phyloP scores from a whole-genome alignment of 305 asterid species.

The Fraxinus baroniana region DNA sequence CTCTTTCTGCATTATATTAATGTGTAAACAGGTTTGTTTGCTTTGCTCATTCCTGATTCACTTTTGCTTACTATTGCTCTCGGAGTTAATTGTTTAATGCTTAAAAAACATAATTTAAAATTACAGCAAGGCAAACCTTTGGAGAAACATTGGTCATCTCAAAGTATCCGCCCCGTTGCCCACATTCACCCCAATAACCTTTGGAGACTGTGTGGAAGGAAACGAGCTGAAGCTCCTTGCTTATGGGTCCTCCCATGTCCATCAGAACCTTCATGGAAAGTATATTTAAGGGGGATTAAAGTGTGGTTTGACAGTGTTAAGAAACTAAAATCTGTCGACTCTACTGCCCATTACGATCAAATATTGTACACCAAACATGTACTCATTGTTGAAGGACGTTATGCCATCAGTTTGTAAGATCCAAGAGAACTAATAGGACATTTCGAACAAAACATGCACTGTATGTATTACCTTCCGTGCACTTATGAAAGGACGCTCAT shows the following conservation, averaged over 20 bases:
- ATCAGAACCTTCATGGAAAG: slow-evolving; percentile 58
- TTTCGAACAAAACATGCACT: not conserved
- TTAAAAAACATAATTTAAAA: not conserved
- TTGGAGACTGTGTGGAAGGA: slow-evolving; percentile 97
- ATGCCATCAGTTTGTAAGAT: slow-evolving; percentile 18
- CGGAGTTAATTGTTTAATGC: not conserved
- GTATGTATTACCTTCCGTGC: slow-evolving; percentile 65
- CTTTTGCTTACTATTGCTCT: not conserved
- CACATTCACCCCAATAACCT: slow-evolving; percentile 98
- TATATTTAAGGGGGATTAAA: not conserved
- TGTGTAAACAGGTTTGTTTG: not conserved
- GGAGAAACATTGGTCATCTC: slow-evolving; percentile 95
- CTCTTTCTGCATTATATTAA: not conserved
- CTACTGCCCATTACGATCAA: not conserved
- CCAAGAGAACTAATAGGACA: slow-evolving; percentile 6
- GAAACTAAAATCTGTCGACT: not conserved
- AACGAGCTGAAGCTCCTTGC: slow-evolving; percentile 80
- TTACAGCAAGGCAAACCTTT: slow-evolving; percentile 46
- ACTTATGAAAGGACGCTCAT: slow-evolving; percentile 94
- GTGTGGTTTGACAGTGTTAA: not conserved
- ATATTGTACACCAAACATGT: not conserved
- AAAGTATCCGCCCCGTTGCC: slow-evolving; percentile 98
- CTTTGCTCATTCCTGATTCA: not conserved
- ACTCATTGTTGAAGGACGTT: not conserved
- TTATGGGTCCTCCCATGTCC: slow-evolving; percentile 87